Conservation (phyloP, 2,329 filamentous ascomycete genomes). For the Sclerotinia subarctica region DNA sequence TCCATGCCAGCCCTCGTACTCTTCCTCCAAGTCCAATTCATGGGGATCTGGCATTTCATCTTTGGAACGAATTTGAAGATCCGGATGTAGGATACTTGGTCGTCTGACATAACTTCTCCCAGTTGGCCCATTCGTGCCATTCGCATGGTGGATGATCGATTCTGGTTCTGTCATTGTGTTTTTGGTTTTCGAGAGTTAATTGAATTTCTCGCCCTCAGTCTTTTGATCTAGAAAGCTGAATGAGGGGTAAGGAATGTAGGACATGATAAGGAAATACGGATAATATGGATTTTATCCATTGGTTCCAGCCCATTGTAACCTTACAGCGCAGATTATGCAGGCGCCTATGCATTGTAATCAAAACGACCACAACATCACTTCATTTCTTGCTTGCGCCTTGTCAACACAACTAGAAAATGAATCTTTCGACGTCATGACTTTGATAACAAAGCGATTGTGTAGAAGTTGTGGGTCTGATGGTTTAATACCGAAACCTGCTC, state of each 20-base stretch:
- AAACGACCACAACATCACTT: not conserved
- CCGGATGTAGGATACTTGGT: slow-evolving; percentile 19
- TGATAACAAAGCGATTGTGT: not conserved
- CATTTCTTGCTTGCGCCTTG: not conserved
- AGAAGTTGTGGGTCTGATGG: not conserved
- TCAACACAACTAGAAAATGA: not conserved
- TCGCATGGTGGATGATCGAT: not conserved
- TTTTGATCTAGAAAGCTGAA: not conserved
- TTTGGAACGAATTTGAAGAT: slow-evolving; percentile 18
- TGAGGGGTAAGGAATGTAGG: not conserved
- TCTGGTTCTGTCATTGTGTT: slow-evolving; percentile 1
- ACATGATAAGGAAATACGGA: not conserved
- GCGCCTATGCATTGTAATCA: slow-evolving; percentile 11
- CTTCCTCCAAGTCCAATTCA: slow-evolving; percentile 18
- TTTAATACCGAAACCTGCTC: not conserved
- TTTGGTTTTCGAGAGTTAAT: not conserved
- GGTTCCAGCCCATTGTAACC: not conserved
- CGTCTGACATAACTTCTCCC: slow-evolving; percentile 1
- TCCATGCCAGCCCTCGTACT: slow-evolving; percentile 21
- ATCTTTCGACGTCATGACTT: not conserved
- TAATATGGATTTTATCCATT: not conserved
- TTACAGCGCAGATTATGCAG: not conserved
- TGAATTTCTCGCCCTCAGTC: not conserved
- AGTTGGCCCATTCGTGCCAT: not conserved
- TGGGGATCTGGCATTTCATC: slow-evolving; percentile 16